These are phyloP conservation scores for Kodamaea leandrae DNA, from an alignment of 805 yeast species.

Conservation along the genomic window DNA sequence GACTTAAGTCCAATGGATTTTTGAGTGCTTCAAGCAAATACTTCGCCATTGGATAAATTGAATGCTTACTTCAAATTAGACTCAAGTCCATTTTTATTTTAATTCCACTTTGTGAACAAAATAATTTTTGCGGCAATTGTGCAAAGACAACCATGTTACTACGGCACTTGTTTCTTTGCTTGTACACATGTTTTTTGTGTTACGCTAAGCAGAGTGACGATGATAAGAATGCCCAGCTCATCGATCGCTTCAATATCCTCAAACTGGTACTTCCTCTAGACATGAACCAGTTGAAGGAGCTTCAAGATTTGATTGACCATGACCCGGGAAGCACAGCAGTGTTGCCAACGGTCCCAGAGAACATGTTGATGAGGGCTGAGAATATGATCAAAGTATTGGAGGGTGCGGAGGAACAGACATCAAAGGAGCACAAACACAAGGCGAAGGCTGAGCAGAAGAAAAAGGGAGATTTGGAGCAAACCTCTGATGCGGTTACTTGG, in stretches of 20 bases:
- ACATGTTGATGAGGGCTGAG: background rate
- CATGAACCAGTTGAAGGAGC: conserved; percentile 4
- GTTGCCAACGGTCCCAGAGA: background rate
- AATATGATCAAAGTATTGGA: background rate
- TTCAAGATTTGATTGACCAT: background rate
- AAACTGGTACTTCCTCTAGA: conserved; percentile 8
- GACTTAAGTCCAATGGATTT: too few species aligned
- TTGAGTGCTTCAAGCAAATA: too few species aligned
- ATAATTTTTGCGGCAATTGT: conserved; percentile 3
- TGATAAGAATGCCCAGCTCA: background rate
- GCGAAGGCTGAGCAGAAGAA: background rate
- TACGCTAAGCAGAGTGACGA: background rate
- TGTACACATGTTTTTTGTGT: background rate
- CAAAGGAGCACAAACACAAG: background rate
- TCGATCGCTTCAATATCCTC: conserved; percentile 6
- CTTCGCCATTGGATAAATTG: too few species aligned
- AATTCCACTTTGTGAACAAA: background rate
- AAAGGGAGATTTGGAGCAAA: too few species aligned
- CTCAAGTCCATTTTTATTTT: background rate
- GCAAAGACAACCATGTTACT: too few species aligned
- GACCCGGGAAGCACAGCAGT: background rate
- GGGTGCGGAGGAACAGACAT: background rate
- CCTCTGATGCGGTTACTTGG: background rate
- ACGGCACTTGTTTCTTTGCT: background rate
- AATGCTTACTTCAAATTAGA: background rate